A percentile compares a stretch with the other conserved stretches of the same genome.
These are phyloP conservation scores for Skeletonema tropicum DNA, from an alignment of 108 stramenopile genomes.

Conservation along the genomic window DNA sequence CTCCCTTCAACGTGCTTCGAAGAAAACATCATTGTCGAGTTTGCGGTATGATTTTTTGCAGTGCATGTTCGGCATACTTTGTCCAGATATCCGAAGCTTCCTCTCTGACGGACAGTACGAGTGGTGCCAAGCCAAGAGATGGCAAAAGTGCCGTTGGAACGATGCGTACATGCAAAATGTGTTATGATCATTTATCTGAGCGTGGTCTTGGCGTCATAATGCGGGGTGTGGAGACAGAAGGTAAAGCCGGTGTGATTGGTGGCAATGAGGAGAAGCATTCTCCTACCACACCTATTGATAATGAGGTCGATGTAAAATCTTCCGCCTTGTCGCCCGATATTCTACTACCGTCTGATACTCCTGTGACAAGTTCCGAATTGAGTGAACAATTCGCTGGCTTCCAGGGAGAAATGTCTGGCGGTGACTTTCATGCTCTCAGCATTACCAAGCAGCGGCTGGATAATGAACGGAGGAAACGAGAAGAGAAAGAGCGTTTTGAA, in stretches of 20 bases:
- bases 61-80: conserved; percentile 88
- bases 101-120: not conserved
- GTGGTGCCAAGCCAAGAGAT: not conserved
- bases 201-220: conserved; percentile 48
- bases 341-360: conserved; percentile 21
- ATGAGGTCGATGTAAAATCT: not conserved
- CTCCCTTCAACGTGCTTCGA: conserved; percentile 93
- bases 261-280: conserved; percentile 9
- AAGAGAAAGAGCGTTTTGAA: conserved; percentile 33
- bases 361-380: conserved; percentile 8
- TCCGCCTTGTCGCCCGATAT: conserved; percentile 6
- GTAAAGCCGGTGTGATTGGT: not conserved
- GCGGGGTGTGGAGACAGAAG: conserved; percentile 14
- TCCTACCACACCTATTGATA: not conserved
- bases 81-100: conserved; percentile 60
- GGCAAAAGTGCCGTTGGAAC: conserved; percentile 32
- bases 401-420: conserved; percentile 14
- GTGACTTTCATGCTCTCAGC: conserved; percentile 45
- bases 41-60: conserved; percentile 99
- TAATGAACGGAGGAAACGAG: conserved; percentile 39
- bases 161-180: conserved; percentile 77
- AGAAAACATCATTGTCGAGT: conserved; percentile 96
- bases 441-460: conserved; percentile 46
- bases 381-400: conserved; percentile 46
- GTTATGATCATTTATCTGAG: conserved; percentile 73